Conservation (phyloP, 768 basidiomycete species). For the Podaxis sp. region DNA sequence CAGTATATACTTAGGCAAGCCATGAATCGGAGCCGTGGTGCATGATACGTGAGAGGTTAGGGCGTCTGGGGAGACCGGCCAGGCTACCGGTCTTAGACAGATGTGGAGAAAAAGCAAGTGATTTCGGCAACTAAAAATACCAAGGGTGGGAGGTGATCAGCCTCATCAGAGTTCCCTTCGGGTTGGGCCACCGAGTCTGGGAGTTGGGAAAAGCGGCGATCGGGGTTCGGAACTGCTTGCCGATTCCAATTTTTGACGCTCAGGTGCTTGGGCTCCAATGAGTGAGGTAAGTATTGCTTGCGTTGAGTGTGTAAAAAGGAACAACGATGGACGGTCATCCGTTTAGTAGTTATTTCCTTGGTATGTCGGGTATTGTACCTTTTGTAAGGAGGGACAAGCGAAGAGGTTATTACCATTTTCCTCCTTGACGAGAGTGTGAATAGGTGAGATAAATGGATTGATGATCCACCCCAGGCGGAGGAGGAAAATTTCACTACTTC, state of each 20-base stretch:
- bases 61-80: not conserved
- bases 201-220: not conserved
- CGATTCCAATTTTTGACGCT: not conserved
- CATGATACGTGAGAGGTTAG: not conserved
- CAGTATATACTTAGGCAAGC: too few species aligned
- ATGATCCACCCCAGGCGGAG: constrained; percentile 6
- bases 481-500: not conserved
- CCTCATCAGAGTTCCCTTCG: not conserved
- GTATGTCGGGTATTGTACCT: not conserved
- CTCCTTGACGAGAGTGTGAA: not conserved
- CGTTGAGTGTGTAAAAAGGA: not conserved
- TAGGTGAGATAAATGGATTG: not conserved
- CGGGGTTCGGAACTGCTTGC: not conserved
- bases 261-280: not conserved
- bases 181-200: too few species aligned
- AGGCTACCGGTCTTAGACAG: not conserved
- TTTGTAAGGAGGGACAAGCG: not conserved
- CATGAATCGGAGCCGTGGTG: too few species aligned
- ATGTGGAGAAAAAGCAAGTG: not conserved
- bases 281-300: not conserved
- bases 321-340: not conserved
- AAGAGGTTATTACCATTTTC: not conserved
- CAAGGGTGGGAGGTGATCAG: not conserved
- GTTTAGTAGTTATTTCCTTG: not conserved
- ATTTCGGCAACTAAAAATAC: not conserved